Evolutionary conservation across 2,329 filamentous ascomycete genomes (phyloP), one percentile per base, ranked within the genome.

Genomic region (Dendryphion nanum): DNA sequence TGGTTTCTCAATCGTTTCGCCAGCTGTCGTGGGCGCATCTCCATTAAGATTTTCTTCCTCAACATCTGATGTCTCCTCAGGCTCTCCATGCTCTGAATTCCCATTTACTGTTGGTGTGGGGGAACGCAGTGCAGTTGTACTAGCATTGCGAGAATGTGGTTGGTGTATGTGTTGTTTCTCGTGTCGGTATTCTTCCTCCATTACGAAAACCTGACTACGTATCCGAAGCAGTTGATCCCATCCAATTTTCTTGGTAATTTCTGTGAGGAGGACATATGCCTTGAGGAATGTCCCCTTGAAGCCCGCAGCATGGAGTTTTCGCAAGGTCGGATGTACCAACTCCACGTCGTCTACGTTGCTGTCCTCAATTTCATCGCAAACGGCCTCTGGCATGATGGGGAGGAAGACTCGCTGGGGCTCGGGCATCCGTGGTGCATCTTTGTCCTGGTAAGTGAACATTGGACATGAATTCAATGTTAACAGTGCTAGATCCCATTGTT

Each of bases 401-500:
- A 98, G 78, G 51, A 86, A 82, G 29, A 97, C 86, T 39, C 89
- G 86, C 54, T 86, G 85, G 0, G 93, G 90, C 59, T 95, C 89
- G 1, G 93, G 93, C 85, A 97, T 91, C 42, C 93, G 72, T 3
- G 93, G 93, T 5, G 89, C 85, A 63, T 98, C 93, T 67, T 96
- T 97, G 68, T 98, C 93, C 67, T 97, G 93, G 66, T 98, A 97
- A 5, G 93, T 98, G 67, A 98, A 98, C 93, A 98, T 98, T 6
- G 93, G 93, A 66, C 93, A 98, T 14, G 93, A 98, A 70, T 98
- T 98, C 36, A 98, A 77, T 4, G 93, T 97, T 4, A 95, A 83
- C 17, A 98, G 77, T 1, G 93, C 93, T 51, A 97, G 82, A 60
- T 97, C 93, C 89, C 93, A 98, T 61, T 95, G 88, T 63, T 98